phyloP scores from a whole-genome alignment of 768 basidiomycete genomes.

The Rhizopogon vesiculosus region DNA sequence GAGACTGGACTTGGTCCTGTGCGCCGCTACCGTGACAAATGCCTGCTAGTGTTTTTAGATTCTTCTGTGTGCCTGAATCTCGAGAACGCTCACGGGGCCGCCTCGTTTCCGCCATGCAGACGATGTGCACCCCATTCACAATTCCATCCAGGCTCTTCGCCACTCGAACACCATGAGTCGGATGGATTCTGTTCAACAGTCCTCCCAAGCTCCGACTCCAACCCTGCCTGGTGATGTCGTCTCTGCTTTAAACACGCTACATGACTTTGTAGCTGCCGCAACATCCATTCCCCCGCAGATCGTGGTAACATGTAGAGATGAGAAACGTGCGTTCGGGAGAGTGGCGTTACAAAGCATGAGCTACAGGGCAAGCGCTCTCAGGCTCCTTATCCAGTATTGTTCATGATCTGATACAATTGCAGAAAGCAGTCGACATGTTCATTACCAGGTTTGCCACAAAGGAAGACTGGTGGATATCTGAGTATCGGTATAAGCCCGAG shows the following conservation, averaged over 20 bases:
- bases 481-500: constrained; percentile 27
- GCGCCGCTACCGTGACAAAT: too few relatives aligned
- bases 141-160: background rate
- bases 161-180: constrained; percentile 19
- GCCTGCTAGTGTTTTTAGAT: too few relatives aligned
- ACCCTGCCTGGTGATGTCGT: constrained; percentile 21
- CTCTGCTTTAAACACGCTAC: constrained; percentile 22
- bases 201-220: constrained; percentile 14
- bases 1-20: too few relatives aligned
- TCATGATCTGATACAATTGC: background rate
- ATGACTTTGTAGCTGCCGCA: constrained; percentile 24
- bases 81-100: too few relatives aligned
- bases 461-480: constrained; percentile 32
- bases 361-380: constrained; percentile 20
- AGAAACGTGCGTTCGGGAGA: constrained; percentile 27
- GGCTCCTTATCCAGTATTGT: background rate
- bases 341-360: constrained; percentile 26
- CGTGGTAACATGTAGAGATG: constrained; percentile 26
- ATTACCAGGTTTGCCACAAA: constrained; percentile 30
- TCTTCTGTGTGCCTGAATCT: too few relatives aligned
- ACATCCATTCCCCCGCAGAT: constrained; percentile 26
- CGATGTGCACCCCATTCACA: background rate
- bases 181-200: constrained; percentile 14
- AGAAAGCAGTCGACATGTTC: constrained; percentile 28
- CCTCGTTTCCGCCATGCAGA: background rate